phyloP scores from a whole-genome alignment of 371 early-diverging fungal genomes.

The Mortierella sp. region DNA sequence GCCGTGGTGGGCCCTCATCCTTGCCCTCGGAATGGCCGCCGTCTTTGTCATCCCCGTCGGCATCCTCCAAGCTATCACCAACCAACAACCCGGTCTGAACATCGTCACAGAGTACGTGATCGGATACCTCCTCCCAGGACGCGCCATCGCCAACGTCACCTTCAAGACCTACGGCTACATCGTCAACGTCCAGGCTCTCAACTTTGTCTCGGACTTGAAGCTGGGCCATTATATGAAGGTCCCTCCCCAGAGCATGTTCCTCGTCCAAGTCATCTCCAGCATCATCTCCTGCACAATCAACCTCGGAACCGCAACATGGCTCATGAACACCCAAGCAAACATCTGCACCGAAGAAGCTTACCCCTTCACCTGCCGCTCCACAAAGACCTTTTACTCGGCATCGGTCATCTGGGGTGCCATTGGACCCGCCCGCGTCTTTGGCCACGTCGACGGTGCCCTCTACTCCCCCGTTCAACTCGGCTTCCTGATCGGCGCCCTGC shows the following conservation, averaged over 20 bases:
- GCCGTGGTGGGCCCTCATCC: constrained; percentile 79
- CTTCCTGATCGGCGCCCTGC: constrained; percentile 52
- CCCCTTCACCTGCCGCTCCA: constrained; percentile 72
- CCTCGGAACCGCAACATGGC: constrained; percentile 71
- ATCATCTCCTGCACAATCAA: constrained; percentile 62
- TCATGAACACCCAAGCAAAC: constrained; percentile 68
- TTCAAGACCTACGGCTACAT: constrained; percentile 80
- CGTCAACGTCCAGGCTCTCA: constrained; percentile 67
- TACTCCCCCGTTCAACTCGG: constrained; percentile 58
- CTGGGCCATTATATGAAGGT: constrained; percentile 63
- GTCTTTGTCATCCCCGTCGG: constrained; percentile 81
- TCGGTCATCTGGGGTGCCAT: constrained; percentile 84
- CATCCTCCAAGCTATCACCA: constrained; percentile 66
- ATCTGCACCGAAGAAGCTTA: constrained; percentile 65
- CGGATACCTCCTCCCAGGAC: constrained; percentile 74
- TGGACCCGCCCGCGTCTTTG: constrained; percentile 80
- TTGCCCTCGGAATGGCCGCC: constrained; percentile 72
- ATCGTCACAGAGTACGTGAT: constrained; percentile 71
- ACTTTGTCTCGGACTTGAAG: constrained; percentile 72
- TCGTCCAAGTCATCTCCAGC: constrained; percentile 61
- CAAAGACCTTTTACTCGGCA: constrained; percentile 73
- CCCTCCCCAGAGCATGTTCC: constrained; percentile 66
- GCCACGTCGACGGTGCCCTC: constrained; percentile 42
- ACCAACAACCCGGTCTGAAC: constrained; percentile 50
- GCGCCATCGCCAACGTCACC: constrained; percentile 73